Evolutionary conservation across 495 filamentous ascomycete species (phyloP), one percentile per base, ranked within the genome.

Genomic region (Diplogelasinospora grovesii): DNA sequence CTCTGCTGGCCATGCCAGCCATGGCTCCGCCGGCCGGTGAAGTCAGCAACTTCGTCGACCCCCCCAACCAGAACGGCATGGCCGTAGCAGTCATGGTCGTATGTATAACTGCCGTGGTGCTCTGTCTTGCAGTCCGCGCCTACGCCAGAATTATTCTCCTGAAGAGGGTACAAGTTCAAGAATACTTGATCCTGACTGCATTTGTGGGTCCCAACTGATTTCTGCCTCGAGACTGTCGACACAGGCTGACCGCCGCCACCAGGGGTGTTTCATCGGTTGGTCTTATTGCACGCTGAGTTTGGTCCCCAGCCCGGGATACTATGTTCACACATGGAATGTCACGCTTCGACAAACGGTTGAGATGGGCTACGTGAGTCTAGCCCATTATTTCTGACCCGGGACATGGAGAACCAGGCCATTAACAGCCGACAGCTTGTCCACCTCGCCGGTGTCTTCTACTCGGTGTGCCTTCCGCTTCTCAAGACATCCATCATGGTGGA

Each of bases 401-500:
- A n/a, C n/a, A n/a, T n/a, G n/a, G n/a, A n/a, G n/a, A n/a, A n/a
- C n/a, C n/a, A n/a, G n/a, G n/a, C n/a, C 26, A 13, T 13, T 28
- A 13, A 28, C 26, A 36, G 7, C 3, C 6, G 1, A 22, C 2
- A 55, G 53, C 43, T 48, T 14, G 25, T 46, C 13, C 50, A 42
- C 15, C 33, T 57, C 8, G 41, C 42, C 27, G 21, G 36, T 15
- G 57, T 40, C 15, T 48, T 53, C 30, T 62, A 52, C 31, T 36
- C 28, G 4, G 37, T 41, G 8, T 45, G 45, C 7, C 49, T 63
- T 21, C 22, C 54, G 0, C 44, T 53, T 1, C 42, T 60, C 14
- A 66, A 66, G 30, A 45, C 48, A 2, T 54, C 56, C 8, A 64
- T 66, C 31, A 51, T 66, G 11, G 43, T 58, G 18, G 57, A 63